phyloP scores from a whole-genome alignment of 2,329 filamentous ascomycete genomes.

The Fusarium nygamai region DNA sequence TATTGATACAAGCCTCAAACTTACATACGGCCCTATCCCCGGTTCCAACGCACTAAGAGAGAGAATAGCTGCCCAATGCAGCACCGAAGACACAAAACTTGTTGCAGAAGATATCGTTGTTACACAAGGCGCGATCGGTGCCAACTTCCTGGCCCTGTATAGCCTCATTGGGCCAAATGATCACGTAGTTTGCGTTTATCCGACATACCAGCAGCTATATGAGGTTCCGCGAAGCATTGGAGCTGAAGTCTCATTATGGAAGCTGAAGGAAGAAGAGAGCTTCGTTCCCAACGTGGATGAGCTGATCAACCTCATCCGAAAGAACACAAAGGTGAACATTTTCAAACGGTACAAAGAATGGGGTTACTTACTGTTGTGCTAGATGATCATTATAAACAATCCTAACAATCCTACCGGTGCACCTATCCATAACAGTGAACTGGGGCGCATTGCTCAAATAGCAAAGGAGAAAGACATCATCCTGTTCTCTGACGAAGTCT shows the following conservation, averaged over 20 bases:
- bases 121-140: slow-evolving; percentile 82
- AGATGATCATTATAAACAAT: slow-evolving; percentile 69
- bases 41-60: slow-evolving; percentile 72
- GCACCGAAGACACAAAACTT: slow-evolving; percentile 60
- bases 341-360: neutral
- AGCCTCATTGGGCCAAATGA: slow-evolving; percentile 76
- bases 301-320: slow-evolving; percentile 70
- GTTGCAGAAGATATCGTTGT: slow-evolving; percentile 73
- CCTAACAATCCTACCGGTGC: slow-evolving; percentile 86
- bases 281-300: slow-evolving; percentile 75
- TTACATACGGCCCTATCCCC: slow-evolving; percentile 79
- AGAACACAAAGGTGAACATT: slow-evolving; percentile 72
- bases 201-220: slow-evolving; percentile 88
- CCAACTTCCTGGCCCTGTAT: slow-evolving; percentile 86
- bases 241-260: slow-evolving; percentile 82
- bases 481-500: slow-evolving; percentile 83
- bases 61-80: slow-evolving; percentile 73
- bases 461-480: slow-evolving; percentile 71
- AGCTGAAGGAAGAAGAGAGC: slow-evolving; percentile 68
- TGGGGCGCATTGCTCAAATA: slow-evolving; percentile 70
- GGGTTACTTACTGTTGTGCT: slow-evolving; percentile 5
- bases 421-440: slow-evolving; percentile 68
- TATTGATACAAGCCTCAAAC: slow-evolving; percentile 61
- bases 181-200: slow-evolving; percentile 87
- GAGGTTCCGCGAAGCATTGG: slow-evolving; percentile 78